phyloP scores from a whole-genome alignment of 768 basidiomycete genomes.

The Trametopsis cervina region DNA sequence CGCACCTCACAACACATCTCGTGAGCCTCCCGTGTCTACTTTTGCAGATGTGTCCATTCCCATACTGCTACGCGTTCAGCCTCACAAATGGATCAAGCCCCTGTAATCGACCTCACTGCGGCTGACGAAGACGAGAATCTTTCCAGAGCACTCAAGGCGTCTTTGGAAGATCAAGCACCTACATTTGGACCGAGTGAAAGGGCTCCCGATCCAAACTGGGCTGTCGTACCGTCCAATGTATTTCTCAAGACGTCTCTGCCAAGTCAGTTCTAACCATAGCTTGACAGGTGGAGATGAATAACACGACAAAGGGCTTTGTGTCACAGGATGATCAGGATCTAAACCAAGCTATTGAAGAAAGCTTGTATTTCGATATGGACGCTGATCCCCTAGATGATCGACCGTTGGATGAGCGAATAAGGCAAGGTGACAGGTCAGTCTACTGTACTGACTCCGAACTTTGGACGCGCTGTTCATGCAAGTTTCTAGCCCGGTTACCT shows the following conservation, averaged over 20 bases:
- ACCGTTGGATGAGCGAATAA: constrained; percentile 43
- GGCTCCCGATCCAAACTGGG: constrained; percentile 61
- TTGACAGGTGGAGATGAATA: too few species aligned
- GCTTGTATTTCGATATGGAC: constrained; percentile 37
- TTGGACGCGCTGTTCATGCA: not conserved
- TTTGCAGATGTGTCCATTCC: constrained; percentile 1
- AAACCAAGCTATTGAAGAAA: constrained; percentile 67
- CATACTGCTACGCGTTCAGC: constrained; percentile 18
- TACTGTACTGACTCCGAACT: constrained; percentile 9
- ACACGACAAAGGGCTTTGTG: constrained; percentile 19
- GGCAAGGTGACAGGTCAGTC: constrained; percentile 54
- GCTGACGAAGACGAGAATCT: constrained; percentile 47
- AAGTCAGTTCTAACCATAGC: too few species aligned
- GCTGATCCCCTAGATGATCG: constrained; percentile 45
- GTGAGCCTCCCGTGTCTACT: constrained; percentile 17
- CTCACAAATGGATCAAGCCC: constrained; percentile 22
- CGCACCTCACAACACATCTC: not conserved
- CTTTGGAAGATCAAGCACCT: constrained; percentile 36
- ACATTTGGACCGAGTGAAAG: constrained; percentile 55
- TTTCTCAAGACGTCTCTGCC: constrained; percentile 7
- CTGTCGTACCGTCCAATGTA: constrained; percentile 65
- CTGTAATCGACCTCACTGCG: constrained; percentile 51
- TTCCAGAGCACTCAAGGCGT: constrained; percentile 45
- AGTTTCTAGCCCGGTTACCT: constrained; percentile 53
- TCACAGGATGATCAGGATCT: constrained; percentile 55